Evolutionary conservation across 208 protist genomes (phyloP).

Genomic region (Leishmania aethiopica): DNA sequence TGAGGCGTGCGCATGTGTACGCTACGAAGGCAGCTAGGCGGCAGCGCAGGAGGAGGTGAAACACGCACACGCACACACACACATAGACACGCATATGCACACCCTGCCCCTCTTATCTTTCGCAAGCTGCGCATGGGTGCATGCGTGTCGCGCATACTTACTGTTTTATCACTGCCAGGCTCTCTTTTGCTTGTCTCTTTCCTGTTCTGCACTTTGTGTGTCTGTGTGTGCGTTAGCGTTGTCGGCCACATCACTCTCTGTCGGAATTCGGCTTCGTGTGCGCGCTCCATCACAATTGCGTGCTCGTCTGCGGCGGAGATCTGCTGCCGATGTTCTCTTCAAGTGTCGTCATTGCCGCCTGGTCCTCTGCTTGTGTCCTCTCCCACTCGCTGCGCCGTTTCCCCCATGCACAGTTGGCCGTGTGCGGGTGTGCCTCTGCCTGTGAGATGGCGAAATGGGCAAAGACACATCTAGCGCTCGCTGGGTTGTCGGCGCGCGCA

Average conservation of each 20-base stretch:
- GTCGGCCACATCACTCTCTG: not conserved
- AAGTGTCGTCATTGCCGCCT: not conserved
- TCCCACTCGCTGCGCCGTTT: not conserved
- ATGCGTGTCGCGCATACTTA: not conserved
- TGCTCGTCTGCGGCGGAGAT: not conserved
- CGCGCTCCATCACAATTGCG: not conserved
- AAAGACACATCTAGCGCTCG: not conserved
- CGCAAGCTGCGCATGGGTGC: not conserved
- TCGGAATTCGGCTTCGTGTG: not conserved
- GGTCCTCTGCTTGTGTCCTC: not conserved
- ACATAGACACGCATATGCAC: not conserved
- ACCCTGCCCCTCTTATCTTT: not conserved
- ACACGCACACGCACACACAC: not conserved
- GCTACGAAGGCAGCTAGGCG: not conserved
- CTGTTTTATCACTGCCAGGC: not conserved
- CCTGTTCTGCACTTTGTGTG: not conserved
- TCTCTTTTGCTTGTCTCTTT: not conserved
- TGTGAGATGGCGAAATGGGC: not conserved
- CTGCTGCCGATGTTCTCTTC: not conserved
- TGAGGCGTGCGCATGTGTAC: not conserved
- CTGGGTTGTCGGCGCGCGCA: not conserved
- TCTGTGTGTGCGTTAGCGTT: not conserved
- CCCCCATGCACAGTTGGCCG: not conserved
- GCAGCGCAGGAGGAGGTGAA: not conserved
- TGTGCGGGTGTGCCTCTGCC: not conserved